A percentile compares a stretch with the other conserved stretches of the same genome.
phyloP scores from a whole-genome alignment of 768 basidiomycete genomes.

The Amanita pseudoporphyria region DNA sequence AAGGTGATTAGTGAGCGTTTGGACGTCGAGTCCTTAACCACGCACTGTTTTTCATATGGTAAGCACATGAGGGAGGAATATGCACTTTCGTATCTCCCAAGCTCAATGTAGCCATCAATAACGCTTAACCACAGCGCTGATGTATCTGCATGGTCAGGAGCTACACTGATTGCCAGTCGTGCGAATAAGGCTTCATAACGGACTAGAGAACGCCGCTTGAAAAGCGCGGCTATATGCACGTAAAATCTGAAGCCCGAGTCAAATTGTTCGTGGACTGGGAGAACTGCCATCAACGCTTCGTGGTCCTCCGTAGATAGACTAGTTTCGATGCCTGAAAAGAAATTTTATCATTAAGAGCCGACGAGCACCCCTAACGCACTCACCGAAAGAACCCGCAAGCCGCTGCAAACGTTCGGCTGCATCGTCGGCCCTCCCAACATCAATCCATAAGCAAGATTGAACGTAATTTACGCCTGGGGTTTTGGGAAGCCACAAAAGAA shows the following conservation, averaged over 20 bases:
- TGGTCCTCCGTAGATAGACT: constrained; percentile 49
- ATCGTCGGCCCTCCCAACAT: constrained; percentile 61
- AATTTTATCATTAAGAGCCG: neutral
- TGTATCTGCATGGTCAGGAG: constrained; percentile 41
- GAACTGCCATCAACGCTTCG: constrained; percentile 49
- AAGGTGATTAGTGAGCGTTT: constrained; percentile 7
- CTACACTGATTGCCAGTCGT: constrained; percentile 70
- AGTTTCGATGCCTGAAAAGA: constrained; percentile 34
- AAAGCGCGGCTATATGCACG: constrained; percentile 65
- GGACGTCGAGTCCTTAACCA: constrained; percentile 13
- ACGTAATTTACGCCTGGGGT: constrained; percentile 73
- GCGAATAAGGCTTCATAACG: constrained; percentile 66
- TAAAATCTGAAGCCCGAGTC: constrained; percentile 69
- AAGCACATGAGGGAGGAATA: constrained; percentile 68
- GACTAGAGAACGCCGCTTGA: constrained; percentile 47
- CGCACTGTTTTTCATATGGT: constrained; percentile 76
- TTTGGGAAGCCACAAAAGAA: constrained; percentile 70
- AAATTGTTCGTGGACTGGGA: constrained; percentile 47
- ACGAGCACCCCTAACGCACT: constrained; percentile 15
- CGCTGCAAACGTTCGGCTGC: constrained; percentile 65
- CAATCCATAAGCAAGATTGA: constrained; percentile 54
- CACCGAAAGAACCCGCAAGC: constrained; percentile 69
- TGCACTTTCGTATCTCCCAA: constrained; percentile 78
- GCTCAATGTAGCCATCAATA: constrained; percentile 64
- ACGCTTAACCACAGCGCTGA: constrained; percentile 72